Evolutionary conservation across 768 basidiomycete species (phyloP), one percentile per base, ranked within the genome.

Genomic region (Paxillus involutus): DNA sequence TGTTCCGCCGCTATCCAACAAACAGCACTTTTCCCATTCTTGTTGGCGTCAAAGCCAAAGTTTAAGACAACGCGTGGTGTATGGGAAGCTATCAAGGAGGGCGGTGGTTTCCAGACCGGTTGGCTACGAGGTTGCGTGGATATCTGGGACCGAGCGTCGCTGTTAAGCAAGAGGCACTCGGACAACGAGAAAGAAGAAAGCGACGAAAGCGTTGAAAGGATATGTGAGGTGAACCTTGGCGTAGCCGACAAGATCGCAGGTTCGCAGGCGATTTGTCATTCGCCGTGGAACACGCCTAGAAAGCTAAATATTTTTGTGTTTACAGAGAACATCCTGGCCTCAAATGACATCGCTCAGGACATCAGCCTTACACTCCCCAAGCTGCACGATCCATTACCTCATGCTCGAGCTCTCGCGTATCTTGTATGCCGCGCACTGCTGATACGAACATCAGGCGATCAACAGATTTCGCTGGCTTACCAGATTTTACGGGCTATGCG

Each of bases 21-120:
- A 56, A 70, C 74, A 32, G 64, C 86, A 1, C 69, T 95, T 50
- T 89, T 92, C 64, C 88, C 92, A 0, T 82, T 83, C 63, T 71
- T 95, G 42, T 67, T 95, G 14, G 86, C 82, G 60, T 86, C 89
- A 7, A 91, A 88, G 63, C 71, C 86, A 3, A 79, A 85, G 47
- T 80, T 86, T 56, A 85, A 83, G 63, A 87, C 82, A 0, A 77
- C 83, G 0, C 77, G 81, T 19, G 65, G 78, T n/a, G 81, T 85
- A 0, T 95, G 93, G 93, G 84, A 85, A 51, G 69, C 80, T n/a
- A 64, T 94, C 52, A 67, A 63, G n/a, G 76, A 75, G 12, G 46
- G 65, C 47, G 58, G 57, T n/a, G 59, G 68, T 52, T 59, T 55
- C 49, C 67, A 63, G 44, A 64, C 42, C 6, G 71, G 69, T 56